Evolutionary conservation across 305 asterid species (phyloP).

Genomic region (Lippia alba): DNA sequence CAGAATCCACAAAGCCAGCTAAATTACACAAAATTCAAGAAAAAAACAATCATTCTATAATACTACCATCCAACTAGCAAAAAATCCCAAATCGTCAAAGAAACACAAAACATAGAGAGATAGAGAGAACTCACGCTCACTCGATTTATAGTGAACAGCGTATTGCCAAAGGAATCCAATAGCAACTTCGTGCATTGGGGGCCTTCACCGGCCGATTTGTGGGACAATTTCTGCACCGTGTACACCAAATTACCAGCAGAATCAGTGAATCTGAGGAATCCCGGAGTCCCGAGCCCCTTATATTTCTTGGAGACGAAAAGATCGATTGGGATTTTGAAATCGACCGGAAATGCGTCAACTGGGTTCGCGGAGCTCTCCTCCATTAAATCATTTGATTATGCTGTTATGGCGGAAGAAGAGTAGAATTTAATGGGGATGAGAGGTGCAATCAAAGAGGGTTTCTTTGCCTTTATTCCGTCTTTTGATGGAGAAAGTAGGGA

Average conservation of each 20-base stretch:
- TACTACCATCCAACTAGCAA: neutral
- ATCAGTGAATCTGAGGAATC: slow-evolving; percentile 59
- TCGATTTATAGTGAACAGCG: slow-evolving; percentile 58
- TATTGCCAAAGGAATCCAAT: slow-evolving; percentile 58
- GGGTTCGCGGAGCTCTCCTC: slow-evolving; percentile 39
- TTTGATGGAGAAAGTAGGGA: slow-evolving; percentile 9
- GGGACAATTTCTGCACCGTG: slow-evolving; percentile 43
- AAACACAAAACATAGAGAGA: neutral
- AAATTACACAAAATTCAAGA: neutral
- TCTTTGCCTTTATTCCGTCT: neutral
- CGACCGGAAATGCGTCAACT: slow-evolving; percentile 25
- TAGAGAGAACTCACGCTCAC: slow-evolving; percentile 48
- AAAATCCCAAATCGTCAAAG: neutral
- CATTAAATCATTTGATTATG: slow-evolving; percentile 30
- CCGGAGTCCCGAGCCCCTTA: slow-evolving; percentile 39
- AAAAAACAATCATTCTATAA: neutral
- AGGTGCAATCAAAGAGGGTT: neutral
- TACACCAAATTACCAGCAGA: slow-evolving; percentile 59
- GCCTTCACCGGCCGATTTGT: slow-evolving; percentile 33
- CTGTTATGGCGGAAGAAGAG: neutral
- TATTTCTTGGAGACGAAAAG: slow-evolving; percentile 67
- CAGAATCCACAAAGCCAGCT: neutral
- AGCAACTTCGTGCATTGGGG: slow-evolving; percentile 48
- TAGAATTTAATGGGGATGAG: slow-evolving; percentile 4
- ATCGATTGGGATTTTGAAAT: slow-evolving; percentile 66